These are phyloP conservation scores for Xylariaceae sp. DNA, from an alignment of 2,329 filamentous ascomycete species.

Conservation along the genomic window DNA sequence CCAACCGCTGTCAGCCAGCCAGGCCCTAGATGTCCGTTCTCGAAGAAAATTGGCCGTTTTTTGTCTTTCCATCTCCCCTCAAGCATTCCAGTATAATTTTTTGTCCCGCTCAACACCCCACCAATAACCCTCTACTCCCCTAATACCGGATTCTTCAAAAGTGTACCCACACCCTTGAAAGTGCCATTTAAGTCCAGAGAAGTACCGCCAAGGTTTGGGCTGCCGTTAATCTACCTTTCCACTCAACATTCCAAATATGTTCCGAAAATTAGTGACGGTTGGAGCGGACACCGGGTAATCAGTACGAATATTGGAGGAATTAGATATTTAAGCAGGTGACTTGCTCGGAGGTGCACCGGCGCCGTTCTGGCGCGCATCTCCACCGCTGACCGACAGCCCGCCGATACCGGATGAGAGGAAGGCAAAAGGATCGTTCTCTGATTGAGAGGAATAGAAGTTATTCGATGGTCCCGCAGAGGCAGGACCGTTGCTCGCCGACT, in stretches of 20 bases:
- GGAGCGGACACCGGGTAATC: slow-evolving; percentile 14
- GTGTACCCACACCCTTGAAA: slow-evolving; percentile 43
- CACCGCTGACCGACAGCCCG: slow-evolving; percentile 70
- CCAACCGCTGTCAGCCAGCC: slow-evolving; percentile 29
- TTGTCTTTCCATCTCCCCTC: slow-evolving; percentile 46
- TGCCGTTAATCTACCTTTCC: slow-evolving; percentile 45
- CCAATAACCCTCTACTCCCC: slow-evolving; percentile 37
- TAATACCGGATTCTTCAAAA: slow-evolving; percentile 47
- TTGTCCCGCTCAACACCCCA: slow-evolving; percentile 32
- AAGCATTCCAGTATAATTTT: slow-evolving; percentile 39
- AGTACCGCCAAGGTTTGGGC: slow-evolving; percentile 46
- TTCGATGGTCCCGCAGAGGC: slow-evolving; percentile 76
- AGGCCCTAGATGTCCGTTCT: slow-evolving; percentile 29
- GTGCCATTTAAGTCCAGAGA: slow-evolving; percentile 45
- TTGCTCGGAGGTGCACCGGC: slow-evolving; percentile 59
- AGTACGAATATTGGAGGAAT: slow-evolving; percentile 18
- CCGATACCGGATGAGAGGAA: slow-evolving; percentile 77
- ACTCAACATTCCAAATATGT: slow-evolving; percentile 44
- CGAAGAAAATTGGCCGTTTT: slow-evolving; percentile 38
- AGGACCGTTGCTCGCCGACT: slow-evolving; percentile 80
- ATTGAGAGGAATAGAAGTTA: slow-evolving; percentile 69
- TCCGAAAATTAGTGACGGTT: slow-evolving; percentile 33
- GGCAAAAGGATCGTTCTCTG: slow-evolving; percentile 75
- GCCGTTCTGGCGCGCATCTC: slow-evolving; percentile 66
- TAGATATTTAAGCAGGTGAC: slow-evolving; percentile 55